A percentile compares a stretch with the other conserved stretches of the same genome.
Conservation (phyloP, 768 basidiomycete species). For the Crepidotus variabilis region DNA sequence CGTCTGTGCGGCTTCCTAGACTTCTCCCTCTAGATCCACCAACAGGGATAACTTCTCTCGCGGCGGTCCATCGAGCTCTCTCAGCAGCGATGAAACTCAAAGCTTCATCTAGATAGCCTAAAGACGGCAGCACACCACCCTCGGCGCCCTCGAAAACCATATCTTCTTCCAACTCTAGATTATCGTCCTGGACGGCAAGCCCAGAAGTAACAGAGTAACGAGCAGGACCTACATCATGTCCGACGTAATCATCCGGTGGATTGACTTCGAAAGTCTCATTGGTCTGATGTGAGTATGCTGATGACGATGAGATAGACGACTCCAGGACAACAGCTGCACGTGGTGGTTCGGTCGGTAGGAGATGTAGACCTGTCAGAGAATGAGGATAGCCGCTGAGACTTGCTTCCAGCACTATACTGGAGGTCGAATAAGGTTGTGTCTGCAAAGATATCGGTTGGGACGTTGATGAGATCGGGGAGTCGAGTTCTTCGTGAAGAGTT, state of each 20-base stretch:
- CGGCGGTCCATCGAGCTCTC: constrained; percentile 54
- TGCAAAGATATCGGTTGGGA: not conserved
- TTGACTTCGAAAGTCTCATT: not conserved
- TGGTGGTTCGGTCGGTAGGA: constrained; percentile 5
- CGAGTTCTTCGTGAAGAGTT: not conserved
- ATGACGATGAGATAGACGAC: not conserved
- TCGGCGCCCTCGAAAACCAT: constrained; percentile 5
- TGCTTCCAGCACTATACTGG: not conserved
- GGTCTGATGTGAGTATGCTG: not conserved
- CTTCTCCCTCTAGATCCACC: constrained; percentile 8
- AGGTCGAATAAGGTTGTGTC: not conserved
- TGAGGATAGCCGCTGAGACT: not conserved
- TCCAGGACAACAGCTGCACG: not conserved
- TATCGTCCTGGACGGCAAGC: not conserved
- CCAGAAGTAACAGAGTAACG: not conserved
- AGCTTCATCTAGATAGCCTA: constrained; percentile 71
- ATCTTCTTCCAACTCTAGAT: not conserved
- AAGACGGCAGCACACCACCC: constrained; percentile 47
- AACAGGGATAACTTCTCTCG: constrained; percentile 22
- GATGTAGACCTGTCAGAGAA: not conserved
- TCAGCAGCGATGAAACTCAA: constrained; percentile 75
- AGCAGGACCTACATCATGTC: not conserved
- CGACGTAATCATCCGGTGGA: not conserved
- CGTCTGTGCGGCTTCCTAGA: not conserved
- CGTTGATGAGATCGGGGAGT: not conserved